Evolutionary conservation across 345 rosid genomes (phyloP), one percentile per base, ranked within the genome.

Genomic region (Rubroshorea leprosula): DNA sequence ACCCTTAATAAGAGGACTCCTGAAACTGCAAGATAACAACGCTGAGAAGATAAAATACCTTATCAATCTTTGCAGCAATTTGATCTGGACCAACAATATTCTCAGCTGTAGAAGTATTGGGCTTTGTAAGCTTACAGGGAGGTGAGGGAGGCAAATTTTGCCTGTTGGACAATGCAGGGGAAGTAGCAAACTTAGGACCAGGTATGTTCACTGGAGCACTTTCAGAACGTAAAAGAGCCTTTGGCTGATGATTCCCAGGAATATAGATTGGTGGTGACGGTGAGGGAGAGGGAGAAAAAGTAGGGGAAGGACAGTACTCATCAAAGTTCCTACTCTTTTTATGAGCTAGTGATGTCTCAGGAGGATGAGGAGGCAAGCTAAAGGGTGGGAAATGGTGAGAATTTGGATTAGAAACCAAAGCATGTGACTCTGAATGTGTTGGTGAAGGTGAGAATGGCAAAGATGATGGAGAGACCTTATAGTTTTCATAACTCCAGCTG

Each of bases 361-460:
- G 76, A 24, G 81, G 94, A 66, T 76, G 84, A 74, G 85, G 83
- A 21, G 81, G 84, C 25, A 80, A 71, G 66, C 68, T 72, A 51
- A 66, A 57, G 46, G 77, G 80, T 11, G 57, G 65, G 45, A 72
- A 67, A 29, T 74, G 76, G 47, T 58, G 74, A 7, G 80, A 76
- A 68, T 61, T 71, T 35, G 77, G 84, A 70, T 81, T 74, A 25
- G 89, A 75, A 60, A 73, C 70, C 52, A 74, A 74, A 20, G 77
- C 82, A 55, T 72, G 85, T 15, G 87, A 63, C 55, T 87, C 99
- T 22, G 89, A 87, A 75, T 61, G 70, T 39, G 96, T 79, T 5
- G 96, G 96, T 5, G 99, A 93, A 16, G 97, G 96, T 38, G 95
- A 85, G 77, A 70, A 83, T 63, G 84, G n/a, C n/a, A n/a, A 72